Evolutionary conservation across 2,329 filamentous ascomycete species (phyloP).

Genomic region (Podosphaera xanthii): DNA sequence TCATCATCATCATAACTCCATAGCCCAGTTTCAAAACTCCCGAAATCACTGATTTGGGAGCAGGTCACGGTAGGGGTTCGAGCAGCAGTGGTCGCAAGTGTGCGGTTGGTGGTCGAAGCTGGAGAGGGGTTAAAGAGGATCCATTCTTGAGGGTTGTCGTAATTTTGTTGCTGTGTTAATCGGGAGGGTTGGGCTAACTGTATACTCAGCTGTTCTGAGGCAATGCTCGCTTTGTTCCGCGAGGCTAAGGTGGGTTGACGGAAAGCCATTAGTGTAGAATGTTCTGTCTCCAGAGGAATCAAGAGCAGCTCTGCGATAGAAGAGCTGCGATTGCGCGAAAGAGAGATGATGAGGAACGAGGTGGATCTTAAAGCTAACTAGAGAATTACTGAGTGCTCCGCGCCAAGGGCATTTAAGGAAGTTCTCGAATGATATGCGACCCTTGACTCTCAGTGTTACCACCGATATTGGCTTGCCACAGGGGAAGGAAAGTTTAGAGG

Average conservation of each 20-base stretch:
- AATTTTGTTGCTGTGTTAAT: slow-evolving; percentile 6
- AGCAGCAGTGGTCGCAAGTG: slow-evolving; percentile 40
- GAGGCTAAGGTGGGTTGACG: slow-evolving; percentile 32
- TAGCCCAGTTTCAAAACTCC: slow-evolving; percentile 48
- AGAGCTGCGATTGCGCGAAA: no score
- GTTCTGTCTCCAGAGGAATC: background rate
- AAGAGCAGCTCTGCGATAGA: no score
- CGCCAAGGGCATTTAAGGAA: no score
- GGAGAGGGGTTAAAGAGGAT: slow-evolving; percentile 71
- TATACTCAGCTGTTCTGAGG: background rate
- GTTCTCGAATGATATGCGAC: no score
- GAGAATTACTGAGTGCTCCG: no score
- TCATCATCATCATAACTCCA: slow-evolving; percentile 40
- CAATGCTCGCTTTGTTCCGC: slow-evolving; percentile 18
- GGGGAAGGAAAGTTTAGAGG: no score
- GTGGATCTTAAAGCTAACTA: no score
- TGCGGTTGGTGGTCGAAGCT: slow-evolving; percentile 42
- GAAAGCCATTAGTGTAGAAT: slow-evolving; percentile 26
- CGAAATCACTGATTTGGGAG: slow-evolving; percentile 59
- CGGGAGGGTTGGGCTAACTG: background rate
- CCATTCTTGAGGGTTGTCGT: slow-evolving; percentile 77
- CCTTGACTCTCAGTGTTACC: no score
- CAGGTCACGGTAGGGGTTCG: slow-evolving; percentile 44
- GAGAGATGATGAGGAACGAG: no score
- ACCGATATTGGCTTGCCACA: no score